Conservation (phyloP, 2,329 filamentous ascomycete genomes). For the Clathrospora elynae region DNA sequence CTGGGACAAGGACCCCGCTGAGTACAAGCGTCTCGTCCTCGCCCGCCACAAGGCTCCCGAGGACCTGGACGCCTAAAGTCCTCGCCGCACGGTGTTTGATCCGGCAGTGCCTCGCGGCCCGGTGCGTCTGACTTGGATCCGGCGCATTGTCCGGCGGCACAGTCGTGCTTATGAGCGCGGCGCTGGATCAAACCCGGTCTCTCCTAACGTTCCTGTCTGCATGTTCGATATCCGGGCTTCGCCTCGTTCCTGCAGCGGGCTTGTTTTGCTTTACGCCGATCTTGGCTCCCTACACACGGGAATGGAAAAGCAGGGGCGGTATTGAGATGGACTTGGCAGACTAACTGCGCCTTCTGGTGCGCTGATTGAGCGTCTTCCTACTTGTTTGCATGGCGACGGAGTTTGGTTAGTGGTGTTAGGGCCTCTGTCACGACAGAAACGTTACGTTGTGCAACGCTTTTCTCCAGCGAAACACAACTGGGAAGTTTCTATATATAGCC, state of each 20-base stretch:
- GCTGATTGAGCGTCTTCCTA: not conserved
- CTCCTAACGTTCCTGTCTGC: too few species aligned
- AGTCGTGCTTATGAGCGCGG: conserved; percentile 9
- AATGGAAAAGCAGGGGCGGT: too few species aligned
- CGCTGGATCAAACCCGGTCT: too few species aligned
- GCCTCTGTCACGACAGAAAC: not conserved
- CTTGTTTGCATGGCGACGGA: conserved; percentile 14
- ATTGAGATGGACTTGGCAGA: too few species aligned
- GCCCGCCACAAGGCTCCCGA: conserved; percentile 62
- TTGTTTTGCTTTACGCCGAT: too few species aligned
- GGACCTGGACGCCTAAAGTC: conserved; percentile 44
- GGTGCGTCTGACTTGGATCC: conserved; percentile 11
- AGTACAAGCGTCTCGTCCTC: conserved; percentile 80
- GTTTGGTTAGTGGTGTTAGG: not conserved
- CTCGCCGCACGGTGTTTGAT: not conserved
- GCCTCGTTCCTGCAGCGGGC: too few species aligned
- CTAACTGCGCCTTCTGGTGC: not conserved
- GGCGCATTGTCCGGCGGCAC: conserved; percentile 5
- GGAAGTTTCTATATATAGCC: too few species aligned
- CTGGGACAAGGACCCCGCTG: conserved; percentile 85
- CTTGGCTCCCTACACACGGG: too few species aligned
- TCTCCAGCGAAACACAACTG: too few species aligned
- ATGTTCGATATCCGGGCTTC: too few species aligned
- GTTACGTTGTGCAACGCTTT: too few species aligned
- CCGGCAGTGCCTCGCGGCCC: conserved; percentile 6